Conservation (phyloP, 345 rosid species). For the Conringia planisiliqua region DNA sequence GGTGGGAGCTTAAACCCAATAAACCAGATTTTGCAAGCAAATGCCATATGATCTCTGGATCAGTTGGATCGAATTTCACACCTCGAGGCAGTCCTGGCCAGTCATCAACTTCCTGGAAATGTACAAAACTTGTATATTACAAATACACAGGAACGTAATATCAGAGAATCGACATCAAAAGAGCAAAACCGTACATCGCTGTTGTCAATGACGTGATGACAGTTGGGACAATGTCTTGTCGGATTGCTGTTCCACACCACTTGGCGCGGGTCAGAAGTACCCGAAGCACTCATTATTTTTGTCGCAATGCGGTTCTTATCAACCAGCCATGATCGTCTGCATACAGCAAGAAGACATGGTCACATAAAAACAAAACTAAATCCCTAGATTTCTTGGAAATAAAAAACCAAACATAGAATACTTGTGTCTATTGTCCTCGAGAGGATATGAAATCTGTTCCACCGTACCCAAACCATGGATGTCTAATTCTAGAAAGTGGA, state of each 20-base stretch:
- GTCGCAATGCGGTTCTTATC: conserved; percentile 78
- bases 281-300: conserved; percentile 82
- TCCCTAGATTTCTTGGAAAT: background rate
- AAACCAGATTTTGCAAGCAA: conserved; percentile 63
- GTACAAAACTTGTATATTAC: background rate
- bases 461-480: background rate
- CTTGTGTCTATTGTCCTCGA: background rate
- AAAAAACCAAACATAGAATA: background rate
- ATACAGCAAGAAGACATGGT: conserved; percentile 2
- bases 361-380: background rate
- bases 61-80: conserved; percentile 95
- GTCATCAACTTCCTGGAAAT: conserved; percentile 58
- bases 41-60: conserved; percentile 89
- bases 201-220: conserved; percentile 73
- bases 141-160: background rate
- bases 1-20: conserved; percentile 53
- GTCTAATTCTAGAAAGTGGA: background rate
- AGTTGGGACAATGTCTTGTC: conserved; percentile 72
- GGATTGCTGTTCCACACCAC: conserved; percentile 83
- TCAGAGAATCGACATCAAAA: background rate
- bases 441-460: background rate
- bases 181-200: conserved; percentile 54
- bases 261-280: conserved; percentile 39
- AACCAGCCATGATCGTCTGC: conserved; percentile 82
- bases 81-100: conserved; percentile 98